phyloP scores from a whole-genome alignment of 352 stramenopile species.

The Globisporangium sylvaticum region DNA sequence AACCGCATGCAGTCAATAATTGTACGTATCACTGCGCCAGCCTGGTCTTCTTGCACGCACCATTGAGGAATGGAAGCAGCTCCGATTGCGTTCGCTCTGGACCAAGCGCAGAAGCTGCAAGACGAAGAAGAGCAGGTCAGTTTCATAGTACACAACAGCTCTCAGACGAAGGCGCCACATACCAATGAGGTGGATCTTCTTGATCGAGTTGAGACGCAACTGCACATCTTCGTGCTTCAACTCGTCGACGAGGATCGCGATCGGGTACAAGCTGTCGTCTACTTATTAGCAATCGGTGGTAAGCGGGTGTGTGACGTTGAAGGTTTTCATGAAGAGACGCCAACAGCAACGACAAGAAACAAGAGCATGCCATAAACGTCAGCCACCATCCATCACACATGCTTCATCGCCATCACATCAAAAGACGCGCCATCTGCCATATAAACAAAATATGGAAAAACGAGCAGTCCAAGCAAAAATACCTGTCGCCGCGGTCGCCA shows the following conservation, averaged over 20 bases:
- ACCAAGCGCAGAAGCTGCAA: conserved; percentile 82
- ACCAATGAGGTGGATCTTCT: conserved; percentile 90
- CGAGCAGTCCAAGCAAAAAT: neutral
- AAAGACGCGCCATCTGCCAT: neutral
- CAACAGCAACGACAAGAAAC: neutral
- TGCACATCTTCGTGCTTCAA: conserved; percentile 92
- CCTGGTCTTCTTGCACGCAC: conserved; percentile 26
- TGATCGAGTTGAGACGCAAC: conserved; percentile 89
- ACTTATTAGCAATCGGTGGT: neutral
- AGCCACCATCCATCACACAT: neutral
- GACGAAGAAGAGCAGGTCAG: conserved; percentile 1
- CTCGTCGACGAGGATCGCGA: conserved; percentile 90
- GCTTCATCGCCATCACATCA: neutral
- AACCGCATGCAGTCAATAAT: neutral
- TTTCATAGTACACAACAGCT: neutral
- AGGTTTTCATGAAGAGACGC: neutral
- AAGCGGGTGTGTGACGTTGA: neutral
- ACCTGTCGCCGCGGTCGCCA: conserved; percentile 11
- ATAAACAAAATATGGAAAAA: conserved; percentile 10
- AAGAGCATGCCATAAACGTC: conserved; percentile 1
- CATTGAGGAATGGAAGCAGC: conserved; percentile 97
- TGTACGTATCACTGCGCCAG: neutral
- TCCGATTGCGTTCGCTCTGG: conserved; percentile 90
- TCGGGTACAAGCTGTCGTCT: conserved; percentile 84
- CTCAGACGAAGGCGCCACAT: conserved; percentile 1